Percentiles rank a stretch among this genome's conserved stretches.
These are phyloP conservation scores for Metschnikowia borealis DNA, from an alignment of 805 yeast species.

Conservation along the genomic window DNA sequence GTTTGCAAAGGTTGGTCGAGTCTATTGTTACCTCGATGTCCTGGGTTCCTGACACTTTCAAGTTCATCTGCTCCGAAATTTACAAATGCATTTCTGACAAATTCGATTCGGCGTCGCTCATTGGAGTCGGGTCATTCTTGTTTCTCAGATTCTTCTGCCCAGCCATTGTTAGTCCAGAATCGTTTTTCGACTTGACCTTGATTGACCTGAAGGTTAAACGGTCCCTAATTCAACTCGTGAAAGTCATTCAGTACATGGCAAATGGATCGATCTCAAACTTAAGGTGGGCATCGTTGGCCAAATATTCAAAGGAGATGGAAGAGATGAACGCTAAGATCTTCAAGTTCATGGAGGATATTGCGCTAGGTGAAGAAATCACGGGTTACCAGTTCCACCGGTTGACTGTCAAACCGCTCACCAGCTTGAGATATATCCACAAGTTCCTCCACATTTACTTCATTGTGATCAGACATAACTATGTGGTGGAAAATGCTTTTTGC, in stretches of 20 bases:
- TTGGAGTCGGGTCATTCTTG: constrained; percentile 82
- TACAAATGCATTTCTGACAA: constrained; percentile 52
- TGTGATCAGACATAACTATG: constrained; percentile 28
- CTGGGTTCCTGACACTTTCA: constrained; percentile 66
- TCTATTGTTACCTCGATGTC: constrained; percentile 53
- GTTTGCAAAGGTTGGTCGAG: constrained; percentile 54
- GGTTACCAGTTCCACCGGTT: constrained; percentile 27
- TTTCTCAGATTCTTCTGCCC: constrained; percentile 83
- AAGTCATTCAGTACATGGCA: constrained; percentile 80
- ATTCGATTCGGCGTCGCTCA: constrained; percentile 55
- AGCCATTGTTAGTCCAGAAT: constrained; percentile 84
- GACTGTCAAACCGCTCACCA: constrained; percentile 30
- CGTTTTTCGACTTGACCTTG: constrained; percentile 35
- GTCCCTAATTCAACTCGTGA: constrained; percentile 73
- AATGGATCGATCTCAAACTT: constrained; percentile 67
- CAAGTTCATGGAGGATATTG: constrained; percentile 25
- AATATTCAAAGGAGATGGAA: constrained; percentile 38
- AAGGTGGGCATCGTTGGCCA: constrained; percentile 56
- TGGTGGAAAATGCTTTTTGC: constrained; percentile 22
- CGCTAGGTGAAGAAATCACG: constrained; percentile 11
- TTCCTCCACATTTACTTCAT: constrained; percentile 34
- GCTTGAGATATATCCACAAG: constrained; percentile 38
- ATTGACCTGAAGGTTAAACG: constrained; percentile 46
- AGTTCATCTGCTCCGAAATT: constrained; percentile 66
- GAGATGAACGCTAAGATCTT: constrained; percentile 26